Base-by-base conservation (phyloP, 495 filamentous ascomycete species). In the Echria macrotheca region DNA sequence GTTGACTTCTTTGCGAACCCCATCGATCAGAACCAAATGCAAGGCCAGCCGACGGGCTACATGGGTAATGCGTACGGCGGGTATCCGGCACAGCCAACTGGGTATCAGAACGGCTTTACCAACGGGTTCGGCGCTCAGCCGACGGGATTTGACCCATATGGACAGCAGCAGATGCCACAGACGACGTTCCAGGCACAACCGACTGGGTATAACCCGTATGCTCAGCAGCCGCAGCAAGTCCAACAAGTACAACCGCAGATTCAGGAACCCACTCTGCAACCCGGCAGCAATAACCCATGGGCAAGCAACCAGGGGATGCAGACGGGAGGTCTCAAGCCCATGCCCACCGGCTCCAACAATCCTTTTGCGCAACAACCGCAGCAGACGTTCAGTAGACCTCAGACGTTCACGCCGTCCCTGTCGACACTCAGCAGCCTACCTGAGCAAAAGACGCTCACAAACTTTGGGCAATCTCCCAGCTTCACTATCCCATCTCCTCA, bases 1-100 rank as follows among this genome's bases (percentile, higher is more conserved):
- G 94, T 99, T 22, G 94, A 99, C 66, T 96, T 91, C 82, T 90
- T 89, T 50, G 94, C 91, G 21, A 99, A 99, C 68, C 89, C 88
- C 12, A 83, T 96, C 50, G 80, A 85, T 14, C 80, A 80, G 64
- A 74, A 62, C 53, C 77, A 80, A 56, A 74, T 80, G 56, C 83
- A 87, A 59, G 78, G 83, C 41, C 85, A 90, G 43, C 80, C 82
- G 56, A 87, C 94, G 6, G 94, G 90, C 15, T 96, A 83, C 63
- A 70, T 96, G 54, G 85, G 85, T 68, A 89, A 85, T 62, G 82
- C 88, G 37, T 96, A 95, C 61, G 84, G 87, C 22, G 60, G 60
- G 23, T 65, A 53, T 42, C 59, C 57, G 32, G 19, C 50, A 21
- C 84, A 87, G 61, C 69, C 69, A 23, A 85, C 83, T 8, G 86